Evolutionary conservation across 2,329 filamentous ascomycete species (phyloP), one percentile per base, ranked within the genome.

Genomic region (Rhinocladiella similis): DNA sequence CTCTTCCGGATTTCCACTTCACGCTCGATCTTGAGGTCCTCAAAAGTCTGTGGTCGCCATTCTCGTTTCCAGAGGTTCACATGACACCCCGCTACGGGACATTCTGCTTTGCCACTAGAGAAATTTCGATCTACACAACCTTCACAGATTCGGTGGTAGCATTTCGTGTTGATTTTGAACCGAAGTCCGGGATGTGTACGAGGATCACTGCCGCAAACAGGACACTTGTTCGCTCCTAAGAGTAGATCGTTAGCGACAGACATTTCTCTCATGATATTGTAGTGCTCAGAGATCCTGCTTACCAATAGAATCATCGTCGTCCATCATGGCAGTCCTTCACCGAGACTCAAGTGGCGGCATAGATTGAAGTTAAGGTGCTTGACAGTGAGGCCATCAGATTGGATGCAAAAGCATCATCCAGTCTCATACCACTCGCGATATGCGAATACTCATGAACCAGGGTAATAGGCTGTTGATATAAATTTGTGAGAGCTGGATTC

Each of bases 71-170:
- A 65, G 5, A 99, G 81, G 1, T 91, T 97, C 72, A 89, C 87
- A 70, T 86, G 84, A 75, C 94, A 99, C 39, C 88, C 89, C 0
- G 90, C 90, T 56, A 97, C 90, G 1, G 94, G 94, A 70, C 95
- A 99, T 60, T 91, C 89, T 54, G 91, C 90, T 0, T 94, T 94
- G 0, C 94, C 94, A 53, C 90, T 87, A 35, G 88, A 89, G 81
- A 97, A 99, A 67, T 97, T 90, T 54, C 93, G 89, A 73, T 93
- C 89, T 41, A 97, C 92, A 77, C 94, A 99, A 55, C 90, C 92
- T 72, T 91, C 88, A 80, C 94, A 99, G 90, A 99, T 97, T 65
- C 91, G 91, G 80, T 99, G 94, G 80, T 99, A 99, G 83, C 94
- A 99, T 80, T 96, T 91, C 7, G 93, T 91, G 73, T 97, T 97